A percentile compares a stretch with the other conserved stretches of the same genome.
Evolutionary conservation across 1,284 basidiomycete species (phyloP).

Genomic region (Rhodotorula sp.): DNA sequence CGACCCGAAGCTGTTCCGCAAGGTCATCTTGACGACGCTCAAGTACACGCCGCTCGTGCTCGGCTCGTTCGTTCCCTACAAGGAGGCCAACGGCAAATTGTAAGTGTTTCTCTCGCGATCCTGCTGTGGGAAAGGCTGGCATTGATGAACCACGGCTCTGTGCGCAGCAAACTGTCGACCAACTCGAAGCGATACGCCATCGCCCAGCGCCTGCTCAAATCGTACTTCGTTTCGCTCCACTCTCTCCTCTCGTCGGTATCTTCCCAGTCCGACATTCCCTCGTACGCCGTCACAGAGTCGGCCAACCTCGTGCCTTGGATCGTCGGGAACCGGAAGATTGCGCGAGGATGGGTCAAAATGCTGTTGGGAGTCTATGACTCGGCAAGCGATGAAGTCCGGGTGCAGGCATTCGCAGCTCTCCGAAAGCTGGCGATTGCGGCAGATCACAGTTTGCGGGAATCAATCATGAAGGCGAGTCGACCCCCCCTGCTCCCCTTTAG

Average conservation of each 20-base stretch:
- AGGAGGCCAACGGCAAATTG: conserved; percentile 79
- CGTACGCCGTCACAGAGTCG: conserved; percentile 74
- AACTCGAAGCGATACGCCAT: conserved; percentile 54
- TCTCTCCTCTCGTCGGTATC: conserved; percentile 75
- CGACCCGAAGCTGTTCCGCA: conserved; percentile 69
- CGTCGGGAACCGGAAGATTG: conserved; percentile 72
- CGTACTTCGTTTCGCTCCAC: conserved; percentile 81
- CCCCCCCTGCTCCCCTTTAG: no score
- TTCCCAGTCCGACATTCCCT: conserved; percentile 55
- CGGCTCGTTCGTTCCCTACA: conserved; percentile 82
- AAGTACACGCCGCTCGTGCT: conserved; percentile 89
- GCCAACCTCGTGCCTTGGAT: conserved; percentile 84
- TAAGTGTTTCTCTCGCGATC: conserved; percentile 51
- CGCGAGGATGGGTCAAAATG: conserved; percentile 82
- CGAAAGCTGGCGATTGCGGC: conserved; percentile 73
- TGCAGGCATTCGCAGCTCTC: conserved; percentile 84
- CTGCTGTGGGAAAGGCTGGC: neutral
- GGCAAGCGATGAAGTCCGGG: conserved; percentile 79
- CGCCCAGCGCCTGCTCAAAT: conserved; percentile 83
- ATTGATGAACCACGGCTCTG: neutral
- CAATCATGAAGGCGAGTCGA: conserved; percentile 72
- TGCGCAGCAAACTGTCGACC: conserved; percentile 45
- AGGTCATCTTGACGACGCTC: conserved; percentile 81
- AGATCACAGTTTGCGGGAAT: conserved; percentile 78
- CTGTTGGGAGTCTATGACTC: conserved; percentile 69